These are phyloP conservation scores for Ceratobasidium sp. DNA, from an alignment of 1,284 basidiomycete genomes.

Conservation along the genomic window DNA sequence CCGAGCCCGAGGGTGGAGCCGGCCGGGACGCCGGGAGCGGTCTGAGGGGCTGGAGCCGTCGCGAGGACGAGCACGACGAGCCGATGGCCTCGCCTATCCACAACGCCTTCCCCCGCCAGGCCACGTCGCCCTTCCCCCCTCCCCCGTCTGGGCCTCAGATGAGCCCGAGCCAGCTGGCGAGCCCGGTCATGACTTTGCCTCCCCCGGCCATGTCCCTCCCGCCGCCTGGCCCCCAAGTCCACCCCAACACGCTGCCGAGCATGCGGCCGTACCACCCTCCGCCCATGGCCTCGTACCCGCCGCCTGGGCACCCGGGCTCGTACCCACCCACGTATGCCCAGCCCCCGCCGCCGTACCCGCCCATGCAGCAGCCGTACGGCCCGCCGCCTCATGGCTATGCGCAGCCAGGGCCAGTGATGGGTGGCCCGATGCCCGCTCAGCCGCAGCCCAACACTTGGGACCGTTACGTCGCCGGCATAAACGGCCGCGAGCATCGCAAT, in stretches of 20 bases:
- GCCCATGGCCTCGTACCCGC: constrained; percentile 10
- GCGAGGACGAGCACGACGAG: neutral
- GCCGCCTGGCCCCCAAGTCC: neutral
- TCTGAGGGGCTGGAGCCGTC: constrained; percentile 17
- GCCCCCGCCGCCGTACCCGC: neutral
- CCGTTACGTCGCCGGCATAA: neutral
- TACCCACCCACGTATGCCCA: neutral
- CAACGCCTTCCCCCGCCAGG: neutral
- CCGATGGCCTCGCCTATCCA: constrained; percentile 4
- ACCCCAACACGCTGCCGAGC: constrained; percentile 9
- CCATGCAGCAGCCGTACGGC: neutral
- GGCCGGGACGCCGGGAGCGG: neutral
- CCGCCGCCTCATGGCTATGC: constrained; percentile 12
- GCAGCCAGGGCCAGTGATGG: neutral
- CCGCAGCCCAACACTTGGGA: neutral
- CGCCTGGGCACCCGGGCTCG: neutral
- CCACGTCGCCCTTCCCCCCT: neutral
- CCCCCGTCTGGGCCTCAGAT: neutral
- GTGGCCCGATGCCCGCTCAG: neutral
- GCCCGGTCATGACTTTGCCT: neutral
- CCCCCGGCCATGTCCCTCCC: neutral
- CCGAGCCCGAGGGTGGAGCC: neutral
- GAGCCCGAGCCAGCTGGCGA: neutral
- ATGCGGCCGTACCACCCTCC: constrained; percentile 15
- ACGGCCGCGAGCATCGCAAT: neutral